Conservation (phyloP, 805 yeast species). For the Lipomyces sp. region DNA sequence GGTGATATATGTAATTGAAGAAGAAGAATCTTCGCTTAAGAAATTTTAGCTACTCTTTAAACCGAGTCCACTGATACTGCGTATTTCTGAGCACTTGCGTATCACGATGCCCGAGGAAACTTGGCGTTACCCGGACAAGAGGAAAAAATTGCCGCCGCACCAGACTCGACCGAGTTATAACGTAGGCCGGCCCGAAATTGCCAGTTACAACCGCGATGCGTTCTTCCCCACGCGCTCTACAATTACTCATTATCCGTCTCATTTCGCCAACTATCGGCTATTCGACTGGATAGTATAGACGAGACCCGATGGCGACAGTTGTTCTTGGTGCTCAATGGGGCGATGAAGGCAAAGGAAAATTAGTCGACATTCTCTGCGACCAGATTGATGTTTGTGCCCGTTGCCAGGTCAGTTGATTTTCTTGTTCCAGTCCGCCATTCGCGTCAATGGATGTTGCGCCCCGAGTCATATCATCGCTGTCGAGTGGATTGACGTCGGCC, state of each 20-base stretch:
- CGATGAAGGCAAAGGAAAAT: constrained; percentile 98
- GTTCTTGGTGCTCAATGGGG: constrained; percentile 99
- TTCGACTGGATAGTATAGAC: neutral
- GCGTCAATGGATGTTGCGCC: constrained; percentile 6
- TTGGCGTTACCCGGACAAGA: neutral
- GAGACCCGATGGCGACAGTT: constrained; percentile 56
- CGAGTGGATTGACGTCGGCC: constrained; percentile 7
- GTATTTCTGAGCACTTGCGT: constrained; percentile 6
- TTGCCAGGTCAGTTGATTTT: constrained; percentile 55
- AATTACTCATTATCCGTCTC: constrained; percentile 4
- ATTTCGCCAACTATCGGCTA: neutral
- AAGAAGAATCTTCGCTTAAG: neutral
- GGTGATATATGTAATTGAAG: constrained; percentile 20
- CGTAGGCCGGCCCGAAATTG: neutral
- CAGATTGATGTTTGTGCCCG: constrained; percentile 96
- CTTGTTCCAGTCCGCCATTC: neutral
- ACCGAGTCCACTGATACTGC: neutral
- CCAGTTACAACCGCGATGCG: constrained; percentile 23
- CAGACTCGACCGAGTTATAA: neutral
- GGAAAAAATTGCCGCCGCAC: constrained; percentile 11
- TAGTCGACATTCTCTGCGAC: constrained; percentile 93
- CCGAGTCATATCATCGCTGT: neutral
- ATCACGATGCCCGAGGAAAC: constrained; percentile 4
- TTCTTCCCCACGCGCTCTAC: neutral
- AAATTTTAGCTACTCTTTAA: neutral